These are phyloP conservation scores for Globisporangium parvum DNA, from an alignment of 352 stramenopile species.

Conservation along the genomic window DNA sequence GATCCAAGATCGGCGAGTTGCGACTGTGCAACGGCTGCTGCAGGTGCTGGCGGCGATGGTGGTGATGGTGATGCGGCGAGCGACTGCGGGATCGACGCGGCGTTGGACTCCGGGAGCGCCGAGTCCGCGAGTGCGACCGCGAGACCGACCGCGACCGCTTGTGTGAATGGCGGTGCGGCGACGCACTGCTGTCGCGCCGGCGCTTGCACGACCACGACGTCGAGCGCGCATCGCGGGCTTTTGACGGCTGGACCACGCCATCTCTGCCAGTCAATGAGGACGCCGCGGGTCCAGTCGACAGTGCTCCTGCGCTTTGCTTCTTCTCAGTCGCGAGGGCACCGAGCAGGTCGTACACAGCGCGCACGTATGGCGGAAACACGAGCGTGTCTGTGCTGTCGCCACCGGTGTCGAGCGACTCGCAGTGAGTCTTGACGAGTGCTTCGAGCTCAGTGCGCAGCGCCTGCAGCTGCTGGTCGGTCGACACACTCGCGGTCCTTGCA, in stretches of 20 bases:
- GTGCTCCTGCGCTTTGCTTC: slow-evolving; percentile 10
- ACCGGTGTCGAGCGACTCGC: background rate
- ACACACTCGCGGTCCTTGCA: background rate
- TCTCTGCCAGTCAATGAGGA: too few species aligned
- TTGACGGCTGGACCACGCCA: too few species aligned
- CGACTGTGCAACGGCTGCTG: background rate
- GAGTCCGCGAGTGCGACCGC: slow-evolving; percentile 16
- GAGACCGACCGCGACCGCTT: slow-evolving; percentile 16
- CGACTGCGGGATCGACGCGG: slow-evolving; percentile 18
- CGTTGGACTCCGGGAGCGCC: slow-evolving; percentile 23
- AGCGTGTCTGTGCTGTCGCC: background rate
- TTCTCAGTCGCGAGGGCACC: slow-evolving; percentile 30
- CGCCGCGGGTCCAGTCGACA: too few species aligned
- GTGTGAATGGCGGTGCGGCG: slow-evolving; percentile 15
- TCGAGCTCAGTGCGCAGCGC: slow-evolving; percentile 19
- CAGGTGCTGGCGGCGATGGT: background rate
- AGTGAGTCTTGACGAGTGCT: slow-evolving; percentile 3
- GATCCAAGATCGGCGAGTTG: slow-evolving; percentile 2
- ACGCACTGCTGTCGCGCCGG: slow-evolving; percentile 11
- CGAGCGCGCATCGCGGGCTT: slow-evolving; percentile 10
- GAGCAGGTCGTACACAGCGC: slow-evolving; percentile 40
- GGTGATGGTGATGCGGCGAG: background rate
- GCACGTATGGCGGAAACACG: slow-evolving; percentile 30
- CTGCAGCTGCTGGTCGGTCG: slow-evolving; percentile 12
- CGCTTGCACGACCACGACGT: slow-evolving; percentile 28